Conservation (phyloP, 78 protist genomes). For the Bodo saltans region DNA sequence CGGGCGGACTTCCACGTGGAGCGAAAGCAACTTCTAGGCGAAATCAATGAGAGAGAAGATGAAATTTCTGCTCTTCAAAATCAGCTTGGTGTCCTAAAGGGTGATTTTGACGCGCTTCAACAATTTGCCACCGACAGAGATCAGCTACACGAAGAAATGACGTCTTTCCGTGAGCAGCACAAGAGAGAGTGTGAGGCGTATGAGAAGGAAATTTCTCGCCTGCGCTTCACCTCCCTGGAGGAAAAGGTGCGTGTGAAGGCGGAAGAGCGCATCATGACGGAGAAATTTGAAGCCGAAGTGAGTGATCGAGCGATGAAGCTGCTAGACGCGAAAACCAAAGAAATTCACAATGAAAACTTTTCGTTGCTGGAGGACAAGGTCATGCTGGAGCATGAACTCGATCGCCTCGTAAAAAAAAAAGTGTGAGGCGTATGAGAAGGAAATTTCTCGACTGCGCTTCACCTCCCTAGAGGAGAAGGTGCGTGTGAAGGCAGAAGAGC, state of each 20-base stretch:
- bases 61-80: no score
- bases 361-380: neutral
- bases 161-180: no score
- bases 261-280: neutral
- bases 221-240: constrained; percentile 10
- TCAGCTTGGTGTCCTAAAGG: no score
- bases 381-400: neutral
- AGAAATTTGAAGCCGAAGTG: neutral
- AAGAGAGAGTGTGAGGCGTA: no score
- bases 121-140: no score
- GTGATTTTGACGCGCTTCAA: no score
- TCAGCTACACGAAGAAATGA: no score
- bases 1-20: no score
- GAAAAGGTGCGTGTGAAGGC: constrained; percentile 23
- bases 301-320: constrained; percentile 10
- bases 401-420: no score
- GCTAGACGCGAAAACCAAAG: constrained; percentile 10
- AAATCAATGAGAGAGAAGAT: no score
- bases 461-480: constrained; percentile 19
- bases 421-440: constrained; percentile 11
- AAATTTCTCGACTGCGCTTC: constrained; percentile 3
- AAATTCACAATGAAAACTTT: constrained; percentile 16
- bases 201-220: neutral
- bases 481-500: constrained; percentile 13
- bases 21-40: no score